phyloP scores from a whole-genome alignment of 306 rosid genomes.

The Clitoria ternatea region DNA sequence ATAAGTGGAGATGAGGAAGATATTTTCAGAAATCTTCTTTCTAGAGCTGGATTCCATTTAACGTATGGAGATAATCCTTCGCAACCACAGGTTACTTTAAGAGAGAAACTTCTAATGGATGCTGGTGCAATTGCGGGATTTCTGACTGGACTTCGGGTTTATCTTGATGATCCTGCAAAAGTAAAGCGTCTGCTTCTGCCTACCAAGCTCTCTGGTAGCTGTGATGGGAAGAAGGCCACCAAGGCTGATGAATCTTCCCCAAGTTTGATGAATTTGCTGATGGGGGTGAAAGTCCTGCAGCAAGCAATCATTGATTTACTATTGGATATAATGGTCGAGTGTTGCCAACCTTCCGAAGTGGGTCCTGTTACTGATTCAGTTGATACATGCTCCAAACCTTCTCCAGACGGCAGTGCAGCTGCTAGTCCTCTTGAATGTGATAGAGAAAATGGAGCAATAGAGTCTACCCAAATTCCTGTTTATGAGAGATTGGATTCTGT shows the following conservation, averaged over 20 bases:
- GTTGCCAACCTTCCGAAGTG: slow-evolving; percentile 96
- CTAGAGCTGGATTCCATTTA: slow-evolving; percentile 97
- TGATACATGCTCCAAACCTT: slow-evolving; percentile 60
- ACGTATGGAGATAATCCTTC: slow-evolving; percentile 96
- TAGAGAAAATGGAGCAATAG: slow-evolving; percentile 63
- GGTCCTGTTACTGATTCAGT: slow-evolving; percentile 54
- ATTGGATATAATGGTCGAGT: slow-evolving; percentile 97
- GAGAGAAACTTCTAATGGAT: slow-evolving; percentile 95
- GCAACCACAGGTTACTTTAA: slow-evolving; percentile 91
- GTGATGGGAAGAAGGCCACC: slow-evolving; percentile 74
- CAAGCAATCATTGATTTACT: slow-evolving; percentile 96
- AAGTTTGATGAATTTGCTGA: slow-evolving; percentile 94
- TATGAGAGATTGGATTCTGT: slow-evolving; percentile 68
- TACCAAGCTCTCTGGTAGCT: slow-evolving; percentile 76
- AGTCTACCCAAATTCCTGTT: slow-evolving; percentile 54
- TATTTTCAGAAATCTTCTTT: slow-evolving; percentile 88
- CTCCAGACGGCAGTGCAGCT: slow-evolving; percentile 53
- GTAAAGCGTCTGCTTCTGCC: slow-evolving; percentile 98
- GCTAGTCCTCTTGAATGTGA: slow-evolving; percentile 51
- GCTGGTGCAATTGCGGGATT: slow-evolving; percentile 99
- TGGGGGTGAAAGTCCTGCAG: slow-evolving; percentile 99
- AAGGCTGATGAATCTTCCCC: slow-evolving; percentile 86
- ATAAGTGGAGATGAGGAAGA: slow-evolving; percentile 98
- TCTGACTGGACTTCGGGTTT: slow-evolving; percentile 95
- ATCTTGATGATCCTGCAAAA: slow-evolving; percentile 98